A percentile compares a stretch with the other conserved stretches of the same genome.
Conservation (phyloP, 1,139 yeast species). For the Geotrichum candidum region DNA sequence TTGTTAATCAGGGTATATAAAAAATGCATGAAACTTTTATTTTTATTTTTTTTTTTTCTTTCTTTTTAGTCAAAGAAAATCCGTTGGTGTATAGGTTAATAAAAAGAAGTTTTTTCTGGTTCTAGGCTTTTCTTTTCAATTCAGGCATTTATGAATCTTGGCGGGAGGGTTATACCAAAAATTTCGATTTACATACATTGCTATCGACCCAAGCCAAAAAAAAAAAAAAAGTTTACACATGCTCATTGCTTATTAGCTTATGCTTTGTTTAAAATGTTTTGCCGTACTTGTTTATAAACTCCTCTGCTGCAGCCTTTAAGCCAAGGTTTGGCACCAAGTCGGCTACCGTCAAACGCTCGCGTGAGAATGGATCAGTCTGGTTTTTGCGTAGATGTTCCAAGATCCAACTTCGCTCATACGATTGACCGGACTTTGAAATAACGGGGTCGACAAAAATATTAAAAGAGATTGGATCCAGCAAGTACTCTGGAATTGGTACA, state of each 20-base stretch:
- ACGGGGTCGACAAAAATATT: slow-evolving; percentile 45
- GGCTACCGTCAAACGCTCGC: slow-evolving; percentile 36
- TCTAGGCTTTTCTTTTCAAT: too few relatives aligned
- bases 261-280: neutral
- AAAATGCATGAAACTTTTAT: too few relatives aligned
- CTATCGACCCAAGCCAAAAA: too few relatives aligned
- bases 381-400: slow-evolving; percentile 38
- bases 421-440: slow-evolving; percentile 46
- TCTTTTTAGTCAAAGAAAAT: too few relatives aligned
- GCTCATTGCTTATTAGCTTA: neutral
- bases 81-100: too few relatives aligned
- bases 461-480: slow-evolving; percentile 46
- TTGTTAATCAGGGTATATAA: too few relatives aligned
- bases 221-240: neutral
- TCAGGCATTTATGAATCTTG: too few relatives aligned
- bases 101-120: too few relatives aligned
- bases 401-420: slow-evolving; percentile 43
- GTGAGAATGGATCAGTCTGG: slow-evolving; percentile 42
- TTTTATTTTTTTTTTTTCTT: too few relatives aligned
- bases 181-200: too few relatives aligned
- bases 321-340: slow-evolving; percentile 44
- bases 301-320: slow-evolving; percentile 39
- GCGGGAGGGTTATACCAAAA: too few relatives aligned
- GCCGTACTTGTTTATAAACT: slow-evolving; percentile 3
- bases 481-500: slow-evolving; percentile 40